Base-by-base conservation (phyloP, 1,284 basidiomycete genomes). In the Marasmius fiardii region DNA sequence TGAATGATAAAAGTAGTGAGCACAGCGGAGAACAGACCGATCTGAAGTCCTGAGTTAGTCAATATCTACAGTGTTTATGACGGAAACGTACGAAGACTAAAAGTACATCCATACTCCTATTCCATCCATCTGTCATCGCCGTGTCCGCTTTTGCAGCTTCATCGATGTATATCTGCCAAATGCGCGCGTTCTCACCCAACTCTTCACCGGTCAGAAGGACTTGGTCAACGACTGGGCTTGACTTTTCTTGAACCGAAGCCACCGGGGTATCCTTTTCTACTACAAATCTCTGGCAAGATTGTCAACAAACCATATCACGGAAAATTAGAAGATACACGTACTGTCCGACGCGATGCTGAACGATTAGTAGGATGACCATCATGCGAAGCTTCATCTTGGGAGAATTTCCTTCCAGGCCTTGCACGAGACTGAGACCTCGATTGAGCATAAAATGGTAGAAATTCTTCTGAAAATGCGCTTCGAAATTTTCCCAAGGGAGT, bases 1-100 rank as follows among this genome's bases (percentile, higher is more conserved):
- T 76, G 70, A 18, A 75, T 71, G 35, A 77, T 69, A 64, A 77
- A 77, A 0, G 75, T 74, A 7, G 76, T 78, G 24, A 77, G 58
- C 12, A 77, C 74, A 0, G 75, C 75, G 14, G 77, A 77, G 57
- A 79, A 78, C 24, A 78, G 65, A 63, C 75, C 76, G 37, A 74
- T 74, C 77, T 77, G 43, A 2, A 11, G 4, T 8, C 31, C 11
- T 33, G 12, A 10, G 23, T 33, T 26, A 49, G 10, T 31, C 11
- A 53, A 45, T 7, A 35, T 45, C n/a, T 4, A 34, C 14, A 16
- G 11, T 28, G 14, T 18, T 39, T n/a, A n/a, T n/a, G 16, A 20
- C 28, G 44, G n/a, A 44, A n/a, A 66, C 73, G 61, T 53, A 76
- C 74, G 57, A 76, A 75, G n/a, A 76, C 74, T 1, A 78, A 66